These are phyloP conservation scores for Saccharomyces pastorianus DNA, from an alignment of 1,139 yeast genomes.

Conservation along the genomic window DNA sequence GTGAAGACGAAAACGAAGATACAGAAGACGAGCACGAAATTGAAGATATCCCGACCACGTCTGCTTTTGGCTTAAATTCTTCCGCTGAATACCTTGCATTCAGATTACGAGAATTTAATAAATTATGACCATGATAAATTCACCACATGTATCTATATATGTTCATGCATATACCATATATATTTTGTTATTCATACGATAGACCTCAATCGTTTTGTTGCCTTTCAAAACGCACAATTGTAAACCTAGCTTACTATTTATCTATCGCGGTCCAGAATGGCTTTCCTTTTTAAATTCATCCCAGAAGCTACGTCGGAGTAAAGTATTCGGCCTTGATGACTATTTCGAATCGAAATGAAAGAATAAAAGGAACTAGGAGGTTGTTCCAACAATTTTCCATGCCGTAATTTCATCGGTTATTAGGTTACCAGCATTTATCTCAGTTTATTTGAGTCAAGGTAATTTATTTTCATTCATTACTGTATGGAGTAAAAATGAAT, in stretches of 20 bases:
- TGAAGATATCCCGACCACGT: slow-evolving; percentile 18
- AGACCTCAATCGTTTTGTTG: background rate
- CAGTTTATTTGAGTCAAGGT: background rate
- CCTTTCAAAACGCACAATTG: background rate
- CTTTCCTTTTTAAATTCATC: background rate
- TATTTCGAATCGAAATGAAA: background rate
- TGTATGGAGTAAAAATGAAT: slow-evolving; percentile 39
- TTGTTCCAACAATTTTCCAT: background rate
- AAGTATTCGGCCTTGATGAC: background rate
- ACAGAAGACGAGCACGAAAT: slow-evolving; percentile 12
- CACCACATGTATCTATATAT: background rate
- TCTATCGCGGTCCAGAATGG: background rate
- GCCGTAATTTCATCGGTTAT: background rate
- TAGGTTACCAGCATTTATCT: too few relatives aligned
- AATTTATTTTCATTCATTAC: slow-evolving; percentile 4
- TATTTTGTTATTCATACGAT: background rate
- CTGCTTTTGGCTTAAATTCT: slow-evolving; percentile 26
- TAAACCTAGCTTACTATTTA: background rate
- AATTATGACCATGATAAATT: background rate
- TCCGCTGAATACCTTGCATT: slow-evolving; percentile 27
- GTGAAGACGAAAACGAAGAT: slow-evolving; percentile 6
- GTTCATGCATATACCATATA: background rate
- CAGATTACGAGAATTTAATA: slow-evolving; percentile 6
- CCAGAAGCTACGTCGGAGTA: background rate
- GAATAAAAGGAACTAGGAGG: background rate